Percentiles rank a stretch among this genome's conserved stretches.
phyloP scores from a whole-genome alignment of 1,284 basidiomycete genomes.

The Chalciporus sp. region DNA sequence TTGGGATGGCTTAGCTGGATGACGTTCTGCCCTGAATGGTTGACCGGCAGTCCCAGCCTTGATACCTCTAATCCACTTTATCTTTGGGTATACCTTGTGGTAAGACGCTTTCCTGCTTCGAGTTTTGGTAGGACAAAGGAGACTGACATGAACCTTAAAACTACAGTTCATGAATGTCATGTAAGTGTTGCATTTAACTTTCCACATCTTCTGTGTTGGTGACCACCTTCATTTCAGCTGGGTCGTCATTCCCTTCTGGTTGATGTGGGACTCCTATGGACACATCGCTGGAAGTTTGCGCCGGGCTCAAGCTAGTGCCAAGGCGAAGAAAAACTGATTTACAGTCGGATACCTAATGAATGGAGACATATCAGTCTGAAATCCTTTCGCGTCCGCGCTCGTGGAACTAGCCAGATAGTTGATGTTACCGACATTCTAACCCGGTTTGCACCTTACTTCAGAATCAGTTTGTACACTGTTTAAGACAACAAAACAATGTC shows the following conservation, averaged over 20 bases:
- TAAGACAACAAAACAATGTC: conserved; percentile 10
- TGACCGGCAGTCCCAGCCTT: conserved; percentile 72
- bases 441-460: not conserved
- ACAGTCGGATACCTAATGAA: not conserved
- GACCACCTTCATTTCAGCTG: conserved; percentile 51
- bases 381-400: not conserved
- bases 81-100: conserved; percentile 58
- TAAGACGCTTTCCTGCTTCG: conserved; percentile 31
- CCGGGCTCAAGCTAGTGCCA: conserved; percentile 38
- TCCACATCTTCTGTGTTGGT: conserved; percentile 6
- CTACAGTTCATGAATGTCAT: conserved; percentile 76
- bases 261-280: conserved; percentile 76
- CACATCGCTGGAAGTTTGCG: conserved; percentile 66
- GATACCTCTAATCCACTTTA: conserved; percentile 66
- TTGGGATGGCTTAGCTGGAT: conserved; percentile 57
- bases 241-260: conserved; percentile 73
- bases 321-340: conserved; percentile 42
- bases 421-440: too few relatives aligned
- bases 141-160: conserved; percentile 3
- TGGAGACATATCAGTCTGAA: not conserved
- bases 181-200: conserved; percentile 43
- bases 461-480: not conserved
- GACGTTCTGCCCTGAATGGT: conserved; percentile 86
- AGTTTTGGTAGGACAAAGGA: not conserved
- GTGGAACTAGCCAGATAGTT: too few relatives aligned